Evolutionary conservation across 345 rosid genomes (phyloP), one percentile per base, ranked within the genome.

Genomic region (Sisymbrium altissimum): DNA sequence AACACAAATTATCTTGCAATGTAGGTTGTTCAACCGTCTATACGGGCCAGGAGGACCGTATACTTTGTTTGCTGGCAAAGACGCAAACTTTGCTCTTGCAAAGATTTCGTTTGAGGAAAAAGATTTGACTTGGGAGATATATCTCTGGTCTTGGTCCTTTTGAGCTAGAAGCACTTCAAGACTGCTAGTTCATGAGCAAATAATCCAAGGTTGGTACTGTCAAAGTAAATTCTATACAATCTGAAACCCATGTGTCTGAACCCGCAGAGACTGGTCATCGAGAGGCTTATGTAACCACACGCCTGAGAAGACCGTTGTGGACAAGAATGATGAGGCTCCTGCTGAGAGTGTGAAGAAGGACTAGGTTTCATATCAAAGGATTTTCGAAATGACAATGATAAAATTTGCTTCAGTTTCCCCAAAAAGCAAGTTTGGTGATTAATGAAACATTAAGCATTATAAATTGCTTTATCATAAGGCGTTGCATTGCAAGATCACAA

Each of bases 41-140:
- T 95, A 95, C 43, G 99, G 99, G 57, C 99, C 97, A 4, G 96
- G 97, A 23, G 97, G 97, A 19, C 96, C 97, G 7, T 95, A 95
- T 44, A 97, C 97, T 1, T 70, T 92, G 55, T 95, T 92, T 77
- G 97, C 97, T 3, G 96, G 99, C 25, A 95, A 79, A 81, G 99
- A 95, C 29, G 29, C 29, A 27, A 27, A 97, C 88, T 77, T 92
- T 75, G 99, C 99, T 33, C 97, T 95, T 54, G 97, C 99, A 11
- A 95, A 92, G 86, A 95, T 95, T 97, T 95, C 97, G 3, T 23
- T n/a, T 23, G 25, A 1, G 25, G 25, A 23, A 23, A n/a, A 23
- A 23, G 1, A 23, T 23, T 23, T 23, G 25, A 23, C 25, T 1
- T 23, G 25, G 25, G 25, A 23, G 1, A 23, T 23, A 23, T 23